Conservation (phyloP, 306 rosid species). For the Acmispon strigosus region DNA sequence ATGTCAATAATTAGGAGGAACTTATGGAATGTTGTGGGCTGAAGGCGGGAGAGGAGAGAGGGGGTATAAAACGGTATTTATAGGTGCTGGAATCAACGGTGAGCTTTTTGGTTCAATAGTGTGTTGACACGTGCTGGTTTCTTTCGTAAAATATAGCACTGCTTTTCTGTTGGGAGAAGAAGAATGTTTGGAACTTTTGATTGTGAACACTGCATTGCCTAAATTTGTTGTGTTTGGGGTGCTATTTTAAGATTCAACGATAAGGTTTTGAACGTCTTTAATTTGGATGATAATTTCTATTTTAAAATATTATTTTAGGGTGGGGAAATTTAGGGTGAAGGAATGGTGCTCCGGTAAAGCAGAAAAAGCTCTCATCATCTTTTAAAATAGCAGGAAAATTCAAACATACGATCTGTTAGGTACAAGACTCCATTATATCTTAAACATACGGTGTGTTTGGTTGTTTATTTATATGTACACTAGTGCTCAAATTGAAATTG, state of each 20-base stretch:
- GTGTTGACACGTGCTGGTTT: slow-evolving; percentile 35
- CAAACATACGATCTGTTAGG: too few species aligned
- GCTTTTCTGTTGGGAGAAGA: neutral
- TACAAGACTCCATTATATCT: too few species aligned
- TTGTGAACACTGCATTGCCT: neutral
- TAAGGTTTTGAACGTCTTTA: neutral
- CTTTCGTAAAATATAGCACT: neutral
- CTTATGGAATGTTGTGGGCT: neutral
- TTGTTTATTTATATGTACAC: too few species aligned
- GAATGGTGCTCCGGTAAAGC: too few species aligned
- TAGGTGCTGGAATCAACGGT: slow-evolving; percentile 4
- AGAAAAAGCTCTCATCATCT: too few species aligned
- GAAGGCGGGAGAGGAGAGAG: slow-evolving; percentile 32
- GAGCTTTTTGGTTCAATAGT: neutral
- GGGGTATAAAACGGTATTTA: slow-evolving; percentile 14
- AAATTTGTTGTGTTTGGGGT: neutral
- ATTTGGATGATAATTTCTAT: neutral
- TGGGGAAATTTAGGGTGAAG: too few species aligned
- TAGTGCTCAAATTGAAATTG: neutral
- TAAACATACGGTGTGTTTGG: too few species aligned
- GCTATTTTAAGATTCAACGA: neutral
- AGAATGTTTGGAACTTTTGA: neutral
- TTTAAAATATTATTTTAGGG: too few species aligned
- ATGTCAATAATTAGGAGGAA: neutral
- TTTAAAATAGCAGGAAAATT: too few species aligned